A percentile compares a stretch with the other conserved stretches of the same genome.
phyloP scores from a whole-genome alignment of 164 flowering plant species.

The Warburgia ugandensis region DNA sequence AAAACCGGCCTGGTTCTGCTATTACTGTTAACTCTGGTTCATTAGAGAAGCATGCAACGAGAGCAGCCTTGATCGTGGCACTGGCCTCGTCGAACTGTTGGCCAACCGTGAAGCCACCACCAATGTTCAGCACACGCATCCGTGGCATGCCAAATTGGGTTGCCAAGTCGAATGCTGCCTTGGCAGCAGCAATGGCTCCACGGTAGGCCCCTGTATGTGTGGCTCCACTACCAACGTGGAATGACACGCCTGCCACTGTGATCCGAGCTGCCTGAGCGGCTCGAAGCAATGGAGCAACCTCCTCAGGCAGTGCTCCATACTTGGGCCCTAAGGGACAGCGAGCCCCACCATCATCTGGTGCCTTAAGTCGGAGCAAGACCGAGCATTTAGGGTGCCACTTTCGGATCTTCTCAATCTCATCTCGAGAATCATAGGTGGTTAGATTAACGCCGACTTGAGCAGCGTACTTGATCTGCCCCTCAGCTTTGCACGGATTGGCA shows the following conservation, averaged over 20 bases:
- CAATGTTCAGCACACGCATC: constrained; percentile 38
- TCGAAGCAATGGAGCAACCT: constrained; percentile 35
- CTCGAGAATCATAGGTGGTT: constrained; percentile 39
- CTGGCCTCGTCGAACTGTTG: constrained; percentile 28
- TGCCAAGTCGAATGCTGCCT: constrained; percentile 28
- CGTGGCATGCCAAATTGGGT: constrained; percentile 24
- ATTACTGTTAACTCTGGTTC: constrained; percentile 21
- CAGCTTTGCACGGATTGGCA: constrained; percentile 50
- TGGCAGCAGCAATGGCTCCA: constrained; percentile 34
- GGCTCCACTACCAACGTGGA: constrained; percentile 47
- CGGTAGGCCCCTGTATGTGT: constrained; percentile 17
- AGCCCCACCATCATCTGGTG: constrained; percentile 32
- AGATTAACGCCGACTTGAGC: constrained; percentile 39
- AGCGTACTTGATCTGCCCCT: constrained; percentile 39
- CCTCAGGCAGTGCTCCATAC: constrained; percentile 48
- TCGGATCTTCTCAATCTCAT: constrained; percentile 37
- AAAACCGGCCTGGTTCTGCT: constrained; percentile 49
- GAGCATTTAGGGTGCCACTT: constrained; percentile 35
- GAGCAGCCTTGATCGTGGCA: constrained; percentile 21
- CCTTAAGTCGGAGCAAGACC: constrained; percentile 32
- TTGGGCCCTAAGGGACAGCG: constrained; percentile 36
- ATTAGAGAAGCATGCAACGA: constrained; percentile 19
- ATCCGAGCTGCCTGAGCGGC: constrained; percentile 28
- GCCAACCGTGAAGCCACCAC: constrained; percentile 42
- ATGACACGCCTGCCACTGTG: constrained; percentile 33